Evolutionary conservation across 164 flowering plant genomes (phyloP).

Genomic region (Litsea cubeba): DNA sequence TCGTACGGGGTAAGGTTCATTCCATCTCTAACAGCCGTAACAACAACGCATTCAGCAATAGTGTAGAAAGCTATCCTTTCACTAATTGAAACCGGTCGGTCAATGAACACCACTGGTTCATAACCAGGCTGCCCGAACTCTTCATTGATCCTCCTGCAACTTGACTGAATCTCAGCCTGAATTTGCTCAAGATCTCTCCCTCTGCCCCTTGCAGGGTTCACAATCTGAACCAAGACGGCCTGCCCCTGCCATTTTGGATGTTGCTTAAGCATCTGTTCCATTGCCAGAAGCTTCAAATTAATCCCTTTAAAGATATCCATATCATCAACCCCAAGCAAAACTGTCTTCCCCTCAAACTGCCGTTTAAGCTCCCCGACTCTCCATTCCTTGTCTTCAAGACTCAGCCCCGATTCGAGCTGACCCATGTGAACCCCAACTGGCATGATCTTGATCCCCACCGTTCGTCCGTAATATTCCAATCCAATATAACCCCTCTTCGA

Average conservation of each 20-base stretch:
- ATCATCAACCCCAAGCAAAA: slow-evolving; percentile 72
- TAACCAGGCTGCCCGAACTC: slow-evolving; percentile 48
- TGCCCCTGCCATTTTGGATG: slow-evolving; percentile 69
- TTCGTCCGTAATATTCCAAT: slow-evolving; percentile 67
- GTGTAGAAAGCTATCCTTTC: slow-evolving; percentile 62
- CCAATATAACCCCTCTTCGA: slow-evolving; percentile 77
- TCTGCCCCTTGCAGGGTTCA: slow-evolving; percentile 65
- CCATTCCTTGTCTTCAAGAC: slow-evolving; percentile 53
- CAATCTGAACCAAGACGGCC: slow-evolving; percentile 66
- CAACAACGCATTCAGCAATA: slow-evolving; percentile 71
- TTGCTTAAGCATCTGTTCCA: slow-evolving; percentile 65
- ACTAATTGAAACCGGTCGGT: slow-evolving; percentile 44
- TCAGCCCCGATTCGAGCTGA: slow-evolving; percentile 56
- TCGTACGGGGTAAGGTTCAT: slow-evolving; percentile 77
- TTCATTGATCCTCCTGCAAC: slow-evolving; percentile 42
- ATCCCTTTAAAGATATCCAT: slow-evolving; percentile 82
- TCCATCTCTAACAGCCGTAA: slow-evolving; percentile 78
- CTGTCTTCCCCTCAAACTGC: slow-evolving; percentile 65
- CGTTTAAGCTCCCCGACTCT: slow-evolving; percentile 51
- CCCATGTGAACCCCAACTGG: slow-evolving; percentile 79
- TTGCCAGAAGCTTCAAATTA: slow-evolving; percentile 59
- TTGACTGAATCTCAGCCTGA: slow-evolving; percentile 6
- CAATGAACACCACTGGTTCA: slow-evolving; percentile 60
- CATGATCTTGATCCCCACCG: slow-evolving; percentile 68
- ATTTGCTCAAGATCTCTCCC: slow-evolving; percentile 56